These are phyloP conservation scores for Dictyostelium brefeldianum DNA, from an alignment of 78 protist genomes.

Conservation along the genomic window DNA sequence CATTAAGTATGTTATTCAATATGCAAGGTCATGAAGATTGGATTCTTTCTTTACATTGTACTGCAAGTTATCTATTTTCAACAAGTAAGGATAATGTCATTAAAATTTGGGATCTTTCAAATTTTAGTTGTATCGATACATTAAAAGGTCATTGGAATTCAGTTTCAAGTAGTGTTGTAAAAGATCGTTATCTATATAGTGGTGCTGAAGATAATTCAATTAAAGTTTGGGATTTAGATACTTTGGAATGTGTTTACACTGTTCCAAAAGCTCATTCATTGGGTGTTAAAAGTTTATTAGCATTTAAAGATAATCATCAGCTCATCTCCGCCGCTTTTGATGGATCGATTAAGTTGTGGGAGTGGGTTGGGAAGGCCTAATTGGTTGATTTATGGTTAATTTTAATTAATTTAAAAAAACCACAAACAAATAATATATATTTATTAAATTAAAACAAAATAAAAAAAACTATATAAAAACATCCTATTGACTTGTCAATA, in stretches of 20 bases:
- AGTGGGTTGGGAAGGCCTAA: too few relatives aligned
- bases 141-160: constrained; percentile 74
- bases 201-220: constrained; percentile 73
- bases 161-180: constrained; percentile 45
- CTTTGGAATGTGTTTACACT: constrained; percentile 61
- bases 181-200: constrained; percentile 59
- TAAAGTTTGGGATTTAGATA: constrained; percentile 78
- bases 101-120: constrained; percentile 74
- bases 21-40: constrained; percentile 83
- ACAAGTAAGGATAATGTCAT: constrained; percentile 69
- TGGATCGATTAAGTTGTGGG: constrained; percentile 69
- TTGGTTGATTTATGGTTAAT: too few relatives aligned
- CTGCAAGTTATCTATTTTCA: constrained; percentile 41
- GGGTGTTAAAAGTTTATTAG: constrained; percentile 46
- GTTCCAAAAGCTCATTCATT: constrained; percentile 63
- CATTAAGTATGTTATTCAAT: constrained; percentile 21
- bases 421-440: too few relatives aligned
- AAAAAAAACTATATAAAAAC: too few relatives aligned
- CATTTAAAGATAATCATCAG: constrained; percentile 19
- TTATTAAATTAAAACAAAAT: too few relatives aligned
- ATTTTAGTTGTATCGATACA: constrained; percentile 68
- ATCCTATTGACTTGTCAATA: too few relatives aligned
- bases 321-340: constrained; percentile 50
- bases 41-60: constrained; percentile 49
- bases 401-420: too few relatives aligned